These are phyloP conservation scores for Torulaspora gathmanii DNA, from an alignment of 805 yeast species.

Conservation along the genomic window DNA sequence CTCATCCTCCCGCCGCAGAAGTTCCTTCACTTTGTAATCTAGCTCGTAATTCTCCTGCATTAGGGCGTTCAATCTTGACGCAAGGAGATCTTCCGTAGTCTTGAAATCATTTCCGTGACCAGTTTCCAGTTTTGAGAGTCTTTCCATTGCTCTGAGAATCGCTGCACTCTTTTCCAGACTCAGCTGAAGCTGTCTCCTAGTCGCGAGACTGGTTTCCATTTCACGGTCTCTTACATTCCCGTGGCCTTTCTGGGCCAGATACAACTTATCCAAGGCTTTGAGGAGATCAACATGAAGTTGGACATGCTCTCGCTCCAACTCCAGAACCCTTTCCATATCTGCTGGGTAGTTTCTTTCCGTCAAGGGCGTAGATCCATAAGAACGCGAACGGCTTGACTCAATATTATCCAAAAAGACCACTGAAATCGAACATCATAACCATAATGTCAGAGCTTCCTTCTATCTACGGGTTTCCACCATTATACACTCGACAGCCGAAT, in stretches of 20 bases:
- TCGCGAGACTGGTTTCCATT: constrained; percentile 13
- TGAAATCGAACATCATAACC: not conserved
- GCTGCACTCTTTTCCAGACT: constrained; percentile 26
- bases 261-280: constrained; percentile 34
- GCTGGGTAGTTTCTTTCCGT: not conserved
- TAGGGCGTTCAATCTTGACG: constrained; percentile 12
- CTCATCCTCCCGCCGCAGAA: not conserved
- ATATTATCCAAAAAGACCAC: not conserved
- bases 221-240: constrained; percentile 4
- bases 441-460: constrained; percentile 39
- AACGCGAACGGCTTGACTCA: constrained; percentile 1
- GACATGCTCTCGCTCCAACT: constrained; percentile 32
- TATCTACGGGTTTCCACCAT: constrained; percentile 79
- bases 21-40: constrained; percentile 14
- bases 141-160: constrained; percentile 17
- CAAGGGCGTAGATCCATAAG: not conserved
- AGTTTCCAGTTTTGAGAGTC: constrained; percentile 8
- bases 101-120: not conserved
- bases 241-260: constrained; percentile 15
- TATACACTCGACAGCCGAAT: constrained; percentile 86
- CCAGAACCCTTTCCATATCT: constrained; percentile 15
- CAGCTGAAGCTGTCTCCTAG: constrained; percentile 21
- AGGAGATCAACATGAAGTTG: constrained; percentile 34
- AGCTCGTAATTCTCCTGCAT: constrained; percentile 19
- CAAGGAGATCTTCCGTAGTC: constrained; percentile 18